Evolutionary conservation across 1,284 basidiomycete genomes (phyloP).

Genomic region (Ustilago tritici): DNA sequence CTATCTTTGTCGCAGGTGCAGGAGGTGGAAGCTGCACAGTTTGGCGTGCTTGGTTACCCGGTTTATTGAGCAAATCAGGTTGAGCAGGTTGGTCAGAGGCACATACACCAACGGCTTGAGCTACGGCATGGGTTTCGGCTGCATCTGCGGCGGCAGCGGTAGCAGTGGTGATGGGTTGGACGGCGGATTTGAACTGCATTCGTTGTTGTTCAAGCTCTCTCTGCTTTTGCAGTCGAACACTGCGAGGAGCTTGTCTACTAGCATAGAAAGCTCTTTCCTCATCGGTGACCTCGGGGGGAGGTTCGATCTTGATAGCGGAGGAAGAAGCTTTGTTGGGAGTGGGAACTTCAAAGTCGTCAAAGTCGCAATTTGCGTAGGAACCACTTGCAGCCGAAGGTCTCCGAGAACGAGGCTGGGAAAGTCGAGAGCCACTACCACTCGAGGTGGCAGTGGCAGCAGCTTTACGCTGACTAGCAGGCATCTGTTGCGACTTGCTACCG

Average conservation of each 20-base stretch:
- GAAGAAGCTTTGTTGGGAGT: slow-evolving; percentile 23
- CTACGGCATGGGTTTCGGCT: slow-evolving; percentile 9
- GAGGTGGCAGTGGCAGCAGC: slow-evolving; percentile 24
- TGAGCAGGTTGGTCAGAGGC: slow-evolving; percentile 42
- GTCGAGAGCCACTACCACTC: neutral
- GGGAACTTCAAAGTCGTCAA: slow-evolving; percentile 42
- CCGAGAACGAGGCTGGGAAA: slow-evolving; percentile 14
- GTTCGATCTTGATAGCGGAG: slow-evolving; percentile 32
- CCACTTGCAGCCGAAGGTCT: slow-evolving; percentile 41
- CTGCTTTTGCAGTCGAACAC: slow-evolving; percentile 45
- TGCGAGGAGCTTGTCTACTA: slow-evolving; percentile 52
- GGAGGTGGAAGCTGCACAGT: slow-evolving; percentile 33
- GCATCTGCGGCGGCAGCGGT: slow-evolving; percentile 4
- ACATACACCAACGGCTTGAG: slow-evolving; percentile 18
- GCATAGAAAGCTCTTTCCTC: slow-evolving; percentile 52
- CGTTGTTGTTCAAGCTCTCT: slow-evolving; percentile 40
- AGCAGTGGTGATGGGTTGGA: neutral
- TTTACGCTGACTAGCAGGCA: slow-evolving; percentile 55
- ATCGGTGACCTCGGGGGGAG: slow-evolving; percentile 51
- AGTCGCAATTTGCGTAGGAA: slow-evolving; percentile 60
- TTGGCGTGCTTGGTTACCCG: slow-evolving; percentile 37
- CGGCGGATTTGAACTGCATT: slow-evolving; percentile 6
- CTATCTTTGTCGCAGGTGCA: slow-evolving; percentile 23
- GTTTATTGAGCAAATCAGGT: slow-evolving; percentile 27
- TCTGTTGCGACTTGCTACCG: slow-evolving; percentile 54